phyloP scores from a whole-genome alignment of 2,329 filamentous ascomycete species.

The Colletotrichum sp. region DNA sequence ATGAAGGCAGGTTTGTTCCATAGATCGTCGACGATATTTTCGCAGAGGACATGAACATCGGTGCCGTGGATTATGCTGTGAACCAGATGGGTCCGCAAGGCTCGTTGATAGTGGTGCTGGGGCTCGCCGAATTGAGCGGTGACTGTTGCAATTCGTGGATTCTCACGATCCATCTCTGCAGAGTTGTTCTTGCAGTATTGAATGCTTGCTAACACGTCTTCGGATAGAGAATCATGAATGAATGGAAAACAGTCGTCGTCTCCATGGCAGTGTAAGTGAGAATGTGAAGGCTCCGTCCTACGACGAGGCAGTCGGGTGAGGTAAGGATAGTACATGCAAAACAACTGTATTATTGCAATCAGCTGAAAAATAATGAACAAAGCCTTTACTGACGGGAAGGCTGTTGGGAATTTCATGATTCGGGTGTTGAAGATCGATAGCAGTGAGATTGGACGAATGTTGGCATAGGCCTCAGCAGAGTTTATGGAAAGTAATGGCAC shows the following conservation, averaged over 20 bases:
- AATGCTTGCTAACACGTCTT: not conserved
- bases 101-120: conserved; percentile 22
- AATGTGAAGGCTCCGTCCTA: not conserved
- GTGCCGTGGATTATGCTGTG: conserved; percentile 37
- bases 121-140: conserved; percentile 11
- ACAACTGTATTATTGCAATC: not conserved
- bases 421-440: not conserved
- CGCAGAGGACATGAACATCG: conserved; percentile 35
- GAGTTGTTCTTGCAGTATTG: not conserved
- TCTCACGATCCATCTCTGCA: not conserved
- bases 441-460: not conserved
- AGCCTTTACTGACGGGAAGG: not conserved
- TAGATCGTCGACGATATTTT: conserved; percentile 30
- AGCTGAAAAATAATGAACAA: not conserved
- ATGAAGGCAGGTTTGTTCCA: conserved; percentile 47
- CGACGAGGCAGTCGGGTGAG: not conserved
- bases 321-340: not conserved
- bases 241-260: not conserved
- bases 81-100: conserved; percentile 36
- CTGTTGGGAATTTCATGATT: not conserved
- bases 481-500: not conserved
- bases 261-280: not conserved
- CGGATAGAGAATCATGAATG: not conserved
- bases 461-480: not conserved
- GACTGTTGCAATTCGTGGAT: not conserved